Base-by-base conservation (phyloP, 768 basidiomycete species). In the Kwoniella newhampshirensis region DNA sequence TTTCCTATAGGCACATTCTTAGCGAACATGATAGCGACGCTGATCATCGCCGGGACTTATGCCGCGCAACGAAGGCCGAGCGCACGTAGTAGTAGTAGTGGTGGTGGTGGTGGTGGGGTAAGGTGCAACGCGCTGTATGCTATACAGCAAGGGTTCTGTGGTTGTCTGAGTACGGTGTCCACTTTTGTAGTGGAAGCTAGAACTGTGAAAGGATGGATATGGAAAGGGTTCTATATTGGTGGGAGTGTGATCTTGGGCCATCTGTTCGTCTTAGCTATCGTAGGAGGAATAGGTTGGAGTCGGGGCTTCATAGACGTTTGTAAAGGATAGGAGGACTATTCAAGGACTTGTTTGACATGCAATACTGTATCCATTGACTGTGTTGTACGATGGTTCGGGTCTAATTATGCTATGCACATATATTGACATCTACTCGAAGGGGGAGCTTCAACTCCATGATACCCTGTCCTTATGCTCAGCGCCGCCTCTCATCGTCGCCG, bases 101-200 rank as follows among this genome's bases (percentile, higher is more conserved):
- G n/a, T 26, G 26, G 51, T 25, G 39, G 13, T 3, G 36, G 37
- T 39, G 4, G 39, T 13, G 11, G 7, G 6, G 60, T 81, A 57
- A 80, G 82, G 30, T 96, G 93, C 70, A 80, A 82, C 23, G 79
- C 90, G 18, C 75, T 97, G 39, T 86, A 89, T 70, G 93, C 91
- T 1, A 77, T 98, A 35, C 80, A 81, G 21, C 91, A 97, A 72
- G 96, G 96, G 6, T 97, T 91, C 71, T 97, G 93, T 72, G 96
- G 92, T 11, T 92, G 91, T 78, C 80, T 98, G 65, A 93, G 87
- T 1, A 99, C 96, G 1, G 82, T 99, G 65, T 91, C 88, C 75
- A 98, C 93, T 17, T 94, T 98, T 70, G 87, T 85, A 1, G 86
- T 86, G 8, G 96, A 99, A 73, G 73, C 89, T 20, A 77, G 80